Evolutionary conservation across 257 asterid species (phyloP), one percentile per base, ranked within the genome.

Genomic region (Nicotiana attenuata): DNA sequence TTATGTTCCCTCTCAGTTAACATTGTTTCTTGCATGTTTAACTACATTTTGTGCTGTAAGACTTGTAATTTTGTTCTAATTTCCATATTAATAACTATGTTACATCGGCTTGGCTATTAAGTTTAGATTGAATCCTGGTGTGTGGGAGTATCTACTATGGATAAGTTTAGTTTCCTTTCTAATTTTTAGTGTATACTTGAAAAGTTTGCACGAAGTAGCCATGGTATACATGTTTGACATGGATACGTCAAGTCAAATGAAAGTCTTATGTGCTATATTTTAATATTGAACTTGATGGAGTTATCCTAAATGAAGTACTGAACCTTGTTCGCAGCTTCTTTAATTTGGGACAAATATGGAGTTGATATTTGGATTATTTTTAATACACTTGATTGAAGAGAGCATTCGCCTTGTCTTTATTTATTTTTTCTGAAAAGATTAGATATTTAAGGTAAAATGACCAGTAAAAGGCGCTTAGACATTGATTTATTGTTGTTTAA

Each of bases 1-100:
- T 67, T 41, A 63, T 77, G 66, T 83, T 85, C 79, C 81, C 81
- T 83, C 65, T 26, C 60, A 71, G 33, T 8, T 19, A 50, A 66
- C 45, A 47, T n/a, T 16, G 17, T 29, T 57, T 26, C 64, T 29
- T 38, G 63, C 61, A 80, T 41, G 47, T 8, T 41, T 41, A 38
- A 41, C 11, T n/a, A 60, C 3, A n/a, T 60, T 20, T 61, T 61
- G 66, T 24, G 35, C 35, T 45, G 3, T 6, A 28, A 28, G 45
- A 29, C 47, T 28, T 2, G 71, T 65, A 29, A 68, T 10, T 31
- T 45, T 22, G 10, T 45, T 71, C 59, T 45, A 22, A 22, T 71
- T 69, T 69, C 55, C 35, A 45, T 22, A 71, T 71, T 45, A 22
- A 41, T 71, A 71, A 71, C 57, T 69, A 69, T 69, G n/a, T 69